Conservation (phyloP, 371 early-diverging fungal genomes). For the Parasitella parasitica region DNA sequence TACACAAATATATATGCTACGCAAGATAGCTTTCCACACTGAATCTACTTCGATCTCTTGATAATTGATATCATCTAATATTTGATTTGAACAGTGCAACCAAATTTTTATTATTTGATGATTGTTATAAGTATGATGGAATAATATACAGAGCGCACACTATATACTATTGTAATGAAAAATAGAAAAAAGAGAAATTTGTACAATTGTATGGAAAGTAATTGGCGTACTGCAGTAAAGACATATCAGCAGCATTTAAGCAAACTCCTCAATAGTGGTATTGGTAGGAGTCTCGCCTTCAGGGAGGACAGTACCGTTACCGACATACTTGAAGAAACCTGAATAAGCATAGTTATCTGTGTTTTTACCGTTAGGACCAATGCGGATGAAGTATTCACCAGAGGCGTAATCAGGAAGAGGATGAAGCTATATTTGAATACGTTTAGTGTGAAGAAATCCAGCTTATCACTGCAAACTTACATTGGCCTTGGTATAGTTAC, state of each 20-base stretch:
- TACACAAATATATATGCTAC: too few species aligned
- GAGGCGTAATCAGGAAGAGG: slow-evolving; percentile 22
- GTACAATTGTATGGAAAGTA: background rate
- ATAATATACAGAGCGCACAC: background rate
- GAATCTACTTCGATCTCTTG: too few species aligned
- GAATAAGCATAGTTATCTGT: slow-evolving; percentile 14
- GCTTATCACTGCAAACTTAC: slow-evolving; percentile 3
- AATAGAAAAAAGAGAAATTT: background rate
- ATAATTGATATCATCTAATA: too few species aligned
- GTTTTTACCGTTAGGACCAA: slow-evolving; percentile 13
- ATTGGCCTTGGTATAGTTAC: slow-evolving; percentile 15
- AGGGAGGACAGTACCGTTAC: slow-evolving; percentile 9
- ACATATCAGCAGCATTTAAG: background rate
- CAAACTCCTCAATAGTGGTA: background rate
- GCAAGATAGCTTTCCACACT: background rate
- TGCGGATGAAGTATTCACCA: slow-evolving; percentile 22
- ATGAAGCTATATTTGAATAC: slow-evolving; percentile 7
- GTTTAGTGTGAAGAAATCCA: background rate
- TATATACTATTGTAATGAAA: background rate
- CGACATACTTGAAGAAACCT: slow-evolving; percentile 15
- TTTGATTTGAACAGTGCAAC: background rate
- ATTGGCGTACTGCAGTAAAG: background rate
- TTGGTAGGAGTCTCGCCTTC: background rate
- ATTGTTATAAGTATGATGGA: background rate
- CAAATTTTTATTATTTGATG: background rate